A percentile compares a stretch with the other conserved stretches of the same genome.
These are phyloP conservation scores for Chrysanthemum lavandulifolium DNA, from an alignment of 129 eudicot species.

Conservation along the genomic window DNA sequence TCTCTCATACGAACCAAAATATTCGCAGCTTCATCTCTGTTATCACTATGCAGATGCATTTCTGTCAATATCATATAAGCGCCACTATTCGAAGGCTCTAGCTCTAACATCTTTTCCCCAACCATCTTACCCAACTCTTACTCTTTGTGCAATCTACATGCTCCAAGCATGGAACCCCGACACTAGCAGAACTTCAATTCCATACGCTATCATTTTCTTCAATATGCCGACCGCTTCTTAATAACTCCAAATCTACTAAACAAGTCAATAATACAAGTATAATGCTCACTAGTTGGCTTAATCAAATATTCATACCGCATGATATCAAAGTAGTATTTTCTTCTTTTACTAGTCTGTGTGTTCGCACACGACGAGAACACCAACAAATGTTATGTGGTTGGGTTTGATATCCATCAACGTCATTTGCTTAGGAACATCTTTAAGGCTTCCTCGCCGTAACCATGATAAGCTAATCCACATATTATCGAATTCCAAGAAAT, in stretches of 20 bases:
- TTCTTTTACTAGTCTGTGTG: constrained; percentile 1
- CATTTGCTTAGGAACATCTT: neutral
- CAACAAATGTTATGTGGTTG: constrained; percentile 4
- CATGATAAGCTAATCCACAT: constrained; percentile 1
- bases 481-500: constrained; percentile 7
- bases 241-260: neutral
- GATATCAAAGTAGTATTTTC: constrained; percentile 1
- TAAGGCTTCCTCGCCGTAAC: neutral
- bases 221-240: neutral
- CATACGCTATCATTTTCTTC: neutral
- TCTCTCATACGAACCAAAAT: constrained; percentile 11
- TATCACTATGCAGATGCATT: constrained; percentile 11
- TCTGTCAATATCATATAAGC: neutral
- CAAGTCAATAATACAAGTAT: neutral
- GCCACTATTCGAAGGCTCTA: neutral
- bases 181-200: constrained; percentile 3
- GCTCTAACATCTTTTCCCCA: constrained; percentile 5
- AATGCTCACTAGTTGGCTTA: constrained; percentile 7
- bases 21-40: constrained; percentile 7
- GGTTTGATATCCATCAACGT: neutral
- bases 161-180: constrained; percentile 2
- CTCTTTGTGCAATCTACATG: constrained; percentile 5
- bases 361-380: neutral
- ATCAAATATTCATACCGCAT: neutral
- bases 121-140: neutral